These are phyloP conservation scores for Microsporum canis DNA, from an alignment of 2,329 filamentous ascomycete species.

Conservation along the genomic window DNA sequence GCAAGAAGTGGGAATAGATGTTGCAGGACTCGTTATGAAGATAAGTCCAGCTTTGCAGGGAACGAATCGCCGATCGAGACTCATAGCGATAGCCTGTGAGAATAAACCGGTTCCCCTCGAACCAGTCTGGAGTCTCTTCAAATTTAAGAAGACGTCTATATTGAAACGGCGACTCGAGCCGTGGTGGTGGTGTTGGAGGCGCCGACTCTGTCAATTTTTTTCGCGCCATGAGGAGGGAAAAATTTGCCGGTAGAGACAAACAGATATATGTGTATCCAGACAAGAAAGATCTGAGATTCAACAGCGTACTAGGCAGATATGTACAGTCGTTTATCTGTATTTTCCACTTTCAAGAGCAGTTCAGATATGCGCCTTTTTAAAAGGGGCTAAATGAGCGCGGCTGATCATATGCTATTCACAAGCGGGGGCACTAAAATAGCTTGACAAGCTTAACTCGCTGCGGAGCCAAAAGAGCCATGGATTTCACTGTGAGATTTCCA, in stretches of 20 bases:
- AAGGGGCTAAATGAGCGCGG: too few relatives aligned
- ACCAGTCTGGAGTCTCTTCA: slow-evolving; percentile 33
- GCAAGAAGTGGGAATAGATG: slow-evolving; percentile 38
- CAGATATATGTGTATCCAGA: too few relatives aligned
- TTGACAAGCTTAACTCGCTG: too few relatives aligned
- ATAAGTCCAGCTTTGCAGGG: slow-evolving; percentile 33
- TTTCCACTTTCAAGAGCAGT: too few relatives aligned
- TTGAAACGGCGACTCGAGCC: background rate
- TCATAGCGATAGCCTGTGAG: slow-evolving; percentile 35
- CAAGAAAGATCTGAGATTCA: background rate
- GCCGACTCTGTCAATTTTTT: background rate
- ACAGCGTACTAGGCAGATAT: background rate
- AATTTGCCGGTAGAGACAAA: too few relatives aligned
- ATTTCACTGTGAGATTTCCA: too few relatives aligned
- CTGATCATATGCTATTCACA: too few relatives aligned
- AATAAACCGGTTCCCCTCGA: slow-evolving; percentile 35
- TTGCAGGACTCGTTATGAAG: slow-evolving; percentile 37
- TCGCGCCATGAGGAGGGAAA: background rate
- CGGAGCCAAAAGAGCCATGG: too few relatives aligned
- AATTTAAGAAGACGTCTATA: background rate
- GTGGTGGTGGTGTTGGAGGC: background rate
- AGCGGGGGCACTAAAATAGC: too few relatives aligned
- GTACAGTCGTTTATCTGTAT: too few relatives aligned
- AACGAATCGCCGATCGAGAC: slow-evolving; percentile 27
- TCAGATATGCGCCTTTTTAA: too few relatives aligned